A percentile compares a stretch with the other conserved stretches of the same genome.
These are phyloP conservation scores for Gaertneriomyces semiglobifer DNA, from an alignment of 192 early-diverging fungal species.

Conservation along the genomic window DNA sequence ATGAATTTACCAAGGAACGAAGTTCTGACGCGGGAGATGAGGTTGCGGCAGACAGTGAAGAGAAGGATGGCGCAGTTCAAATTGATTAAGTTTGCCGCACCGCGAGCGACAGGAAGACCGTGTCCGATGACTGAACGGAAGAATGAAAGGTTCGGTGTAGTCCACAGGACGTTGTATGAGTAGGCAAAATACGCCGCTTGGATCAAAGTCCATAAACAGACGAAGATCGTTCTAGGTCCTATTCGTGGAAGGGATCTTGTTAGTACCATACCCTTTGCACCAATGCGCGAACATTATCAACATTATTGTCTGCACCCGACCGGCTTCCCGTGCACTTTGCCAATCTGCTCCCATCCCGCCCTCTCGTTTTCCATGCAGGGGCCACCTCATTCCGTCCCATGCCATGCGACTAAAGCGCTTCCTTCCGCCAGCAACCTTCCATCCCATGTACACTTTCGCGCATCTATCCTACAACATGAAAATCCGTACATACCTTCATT, in stretches of 20 bases:
- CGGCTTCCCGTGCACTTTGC: no score
- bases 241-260: not conserved
- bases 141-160: constrained; percentile 33
- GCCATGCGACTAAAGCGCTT: no score
- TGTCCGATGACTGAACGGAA: constrained; percentile 44
- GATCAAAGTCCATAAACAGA: constrained; percentile 38
- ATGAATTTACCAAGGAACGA: constrained; percentile 74
- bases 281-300: no score
- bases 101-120: constrained; percentile 50
- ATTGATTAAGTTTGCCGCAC: constrained; percentile 67
- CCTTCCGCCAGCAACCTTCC: no score
- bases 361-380: no score
- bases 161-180: constrained; percentile 39
- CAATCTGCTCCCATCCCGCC: no score
- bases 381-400: no score
- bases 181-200: constrained; percentile 47
- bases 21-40: constrained; percentile 70
- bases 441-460: no score
- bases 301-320: no score
- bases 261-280: no score
- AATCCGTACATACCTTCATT: constrained; percentile 43
- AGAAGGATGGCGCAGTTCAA: constrained; percentile 74
- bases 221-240: constrained; percentile 43
- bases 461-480: constrained; percentile 11
- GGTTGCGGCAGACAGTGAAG: constrained; percentile 77